Evolutionary conservation across 163 green algal genomes (phyloP).

Genomic region (Scenedesmus sp.): DNA sequence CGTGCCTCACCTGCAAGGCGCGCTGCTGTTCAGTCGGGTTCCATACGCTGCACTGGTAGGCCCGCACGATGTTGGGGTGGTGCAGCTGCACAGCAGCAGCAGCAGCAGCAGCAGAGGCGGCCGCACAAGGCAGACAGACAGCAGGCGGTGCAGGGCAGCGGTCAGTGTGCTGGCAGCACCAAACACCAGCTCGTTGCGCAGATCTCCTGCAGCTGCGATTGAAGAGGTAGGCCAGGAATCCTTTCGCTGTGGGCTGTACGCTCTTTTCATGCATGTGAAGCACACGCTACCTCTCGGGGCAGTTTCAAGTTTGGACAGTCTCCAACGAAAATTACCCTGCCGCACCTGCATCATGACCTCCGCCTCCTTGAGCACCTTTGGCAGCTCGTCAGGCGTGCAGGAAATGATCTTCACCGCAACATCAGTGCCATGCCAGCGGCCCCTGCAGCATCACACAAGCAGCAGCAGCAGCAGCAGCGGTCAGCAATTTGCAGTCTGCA

Average conservation of each 20-base stretch:
- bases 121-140: background rate
- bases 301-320: background rate
- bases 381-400: slow-evolving; percentile 16
- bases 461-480: background rate
- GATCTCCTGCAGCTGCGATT: too few species aligned
- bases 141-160: background rate
- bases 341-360: slow-evolving; percentile 45
- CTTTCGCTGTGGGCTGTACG: too few species aligned
- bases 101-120: background rate
- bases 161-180: background rate
- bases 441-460: background rate
- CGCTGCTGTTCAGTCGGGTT: slow-evolving; percentile 7
- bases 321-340: background rate
- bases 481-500: background rate
- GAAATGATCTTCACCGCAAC: slow-evolving; percentile 49
- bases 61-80: slow-evolving; percentile 37
- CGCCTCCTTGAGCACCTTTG: slow-evolving; percentile 33
- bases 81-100: slow-evolving; percentile 16
- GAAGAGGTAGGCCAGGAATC: too few species aligned
- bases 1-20: background rate
- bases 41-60: slow-evolving; percentile 32
- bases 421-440: slow-evolving; percentile 38
- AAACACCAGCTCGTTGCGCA: too few species aligned
- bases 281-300: background rate
- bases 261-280: too few species aligned